These are phyloP conservation scores for Mesembryanthemum crystallinum DNA, from an alignment of 148 eudicot genomes.

Conservation along the genomic window DNA sequence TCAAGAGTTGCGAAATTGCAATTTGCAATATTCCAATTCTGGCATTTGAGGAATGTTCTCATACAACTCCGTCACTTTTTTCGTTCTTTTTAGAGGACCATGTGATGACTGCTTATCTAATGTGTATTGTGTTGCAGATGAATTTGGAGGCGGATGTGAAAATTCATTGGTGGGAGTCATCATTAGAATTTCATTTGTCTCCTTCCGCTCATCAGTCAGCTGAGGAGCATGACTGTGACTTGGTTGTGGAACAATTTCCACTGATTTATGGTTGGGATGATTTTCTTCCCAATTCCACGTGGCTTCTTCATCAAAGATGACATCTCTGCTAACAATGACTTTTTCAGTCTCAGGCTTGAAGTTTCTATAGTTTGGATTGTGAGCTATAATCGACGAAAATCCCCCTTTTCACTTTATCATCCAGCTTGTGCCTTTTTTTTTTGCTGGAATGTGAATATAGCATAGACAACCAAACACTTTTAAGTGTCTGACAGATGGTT, in stretches of 20 bases:
- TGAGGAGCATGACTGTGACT: neutral
- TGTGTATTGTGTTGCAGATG: neutral
- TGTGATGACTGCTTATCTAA: neutral
- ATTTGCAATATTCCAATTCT: too few species aligned
- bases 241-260: neutral
- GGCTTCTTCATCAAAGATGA: neutral
- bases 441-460: too few species aligned
- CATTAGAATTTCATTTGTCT: neutral
- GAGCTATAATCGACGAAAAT: neutral
- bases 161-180: neutral
- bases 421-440: neutral
- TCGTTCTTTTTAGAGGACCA: neutral
- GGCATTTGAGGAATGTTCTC: neutral
- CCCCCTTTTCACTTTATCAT: neutral
- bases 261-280: neutral
- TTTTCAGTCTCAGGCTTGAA: neutral
- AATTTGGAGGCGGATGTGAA: neutral
- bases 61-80: neutral
- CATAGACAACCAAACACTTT: too few species aligned
- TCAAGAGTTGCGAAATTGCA: too few species aligned
- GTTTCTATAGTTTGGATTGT: neutral
- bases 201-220: too few species aligned
- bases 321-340: neutral
- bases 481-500: too few species aligned
- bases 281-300: neutral